Evolutionary conservation across 192 early-diverging fungal genomes (phyloP).

Genomic region (Backusella luteola): DNA sequence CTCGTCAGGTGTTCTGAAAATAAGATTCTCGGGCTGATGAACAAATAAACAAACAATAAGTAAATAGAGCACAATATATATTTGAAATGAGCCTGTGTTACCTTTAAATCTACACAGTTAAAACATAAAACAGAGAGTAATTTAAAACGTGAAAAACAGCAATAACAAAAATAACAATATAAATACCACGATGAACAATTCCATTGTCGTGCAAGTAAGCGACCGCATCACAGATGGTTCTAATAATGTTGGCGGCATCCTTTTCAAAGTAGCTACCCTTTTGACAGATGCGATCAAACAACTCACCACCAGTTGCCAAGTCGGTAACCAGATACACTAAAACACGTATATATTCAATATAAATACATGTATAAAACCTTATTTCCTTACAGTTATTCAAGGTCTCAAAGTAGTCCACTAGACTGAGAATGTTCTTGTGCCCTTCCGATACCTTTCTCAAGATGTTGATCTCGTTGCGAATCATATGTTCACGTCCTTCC

Average conservation of each 20-base stretch:
- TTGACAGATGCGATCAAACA: conserved; percentile 84
- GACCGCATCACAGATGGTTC: conserved; percentile 77
- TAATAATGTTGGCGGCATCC: conserved; percentile 79
- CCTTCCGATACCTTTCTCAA: conserved; percentile 64
- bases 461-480: conserved; percentile 70
- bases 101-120: conserved; percentile 28
- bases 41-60: conserved; percentile 9
- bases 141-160: neutral
- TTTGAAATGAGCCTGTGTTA: conserved; percentile 2
- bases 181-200: conserved; percentile 80
- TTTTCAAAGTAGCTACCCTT: conserved; percentile 71
- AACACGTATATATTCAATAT: neutral
- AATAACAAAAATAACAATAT: neutral
- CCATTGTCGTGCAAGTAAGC: conserved; percentile 79
- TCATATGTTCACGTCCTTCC: conserved; percentile 61
- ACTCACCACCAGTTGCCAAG: conserved; percentile 84
- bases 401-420: conserved; percentile 80
- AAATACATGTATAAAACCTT: neutral
- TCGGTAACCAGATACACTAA: conserved; percentile 78
- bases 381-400: conserved; percentile 53
- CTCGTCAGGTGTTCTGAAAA: conserved; percentile 61
- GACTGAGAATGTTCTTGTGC: conserved; percentile 65
- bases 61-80: neutral
- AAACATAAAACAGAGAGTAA: neutral
- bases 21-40: conserved; percentile 71